These are phyloP conservation scores for Mycosphaerella sp. DNA, from an alignment of 2,329 filamentous ascomycete genomes.

Conservation along the genomic window DNA sequence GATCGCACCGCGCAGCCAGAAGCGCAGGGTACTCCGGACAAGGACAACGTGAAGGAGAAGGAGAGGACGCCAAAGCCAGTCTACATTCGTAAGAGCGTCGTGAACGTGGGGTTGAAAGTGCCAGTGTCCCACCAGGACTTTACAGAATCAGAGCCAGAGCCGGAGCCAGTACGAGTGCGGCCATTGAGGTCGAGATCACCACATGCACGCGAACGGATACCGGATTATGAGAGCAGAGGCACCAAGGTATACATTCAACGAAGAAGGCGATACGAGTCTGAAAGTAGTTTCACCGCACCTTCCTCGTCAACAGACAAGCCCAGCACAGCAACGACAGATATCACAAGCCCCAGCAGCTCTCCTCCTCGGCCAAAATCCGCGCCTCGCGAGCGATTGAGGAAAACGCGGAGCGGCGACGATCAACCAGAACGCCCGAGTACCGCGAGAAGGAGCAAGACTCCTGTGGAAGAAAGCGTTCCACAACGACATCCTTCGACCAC, in stretches of 20 bases:
- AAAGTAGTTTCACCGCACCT: conserved; percentile 28
- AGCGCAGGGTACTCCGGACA: conserved; percentile 20
- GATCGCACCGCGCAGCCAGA: conserved; percentile 24
- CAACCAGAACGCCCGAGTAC: conserved; percentile 6
- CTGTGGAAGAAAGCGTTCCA: conserved; percentile 8
- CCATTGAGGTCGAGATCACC: conserved; percentile 24
- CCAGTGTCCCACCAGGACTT: conserved; percentile 31
- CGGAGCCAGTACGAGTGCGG: conserved; percentile 22
- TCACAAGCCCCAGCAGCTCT: conserved; percentile 27
- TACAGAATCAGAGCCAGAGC: conserved; percentile 25
- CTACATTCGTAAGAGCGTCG: conserved; percentile 29
- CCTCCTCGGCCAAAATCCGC: conserved; percentile 21
- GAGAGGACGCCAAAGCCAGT: conserved; percentile 29
- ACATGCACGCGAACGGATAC: conserved; percentile 22
- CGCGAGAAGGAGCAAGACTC: conserved; percentile 14
- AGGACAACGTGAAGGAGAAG: conserved; percentile 23
- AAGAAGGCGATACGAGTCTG: conserved; percentile 24
- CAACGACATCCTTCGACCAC: conserved; percentile 19
- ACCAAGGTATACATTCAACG: conserved; percentile 33
- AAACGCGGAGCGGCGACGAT: conserved; percentile 15
- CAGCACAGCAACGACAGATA: conserved; percentile 27
- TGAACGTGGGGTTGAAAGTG: conserved; percentile 31
- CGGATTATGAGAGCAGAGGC: conserved; percentile 31
- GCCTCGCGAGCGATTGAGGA: conserved; percentile 15
- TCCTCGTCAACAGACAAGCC: conserved; percentile 30